Conservation (phyloP, 805 yeast species). For the Tetrapisispora taiwanensis region DNA sequence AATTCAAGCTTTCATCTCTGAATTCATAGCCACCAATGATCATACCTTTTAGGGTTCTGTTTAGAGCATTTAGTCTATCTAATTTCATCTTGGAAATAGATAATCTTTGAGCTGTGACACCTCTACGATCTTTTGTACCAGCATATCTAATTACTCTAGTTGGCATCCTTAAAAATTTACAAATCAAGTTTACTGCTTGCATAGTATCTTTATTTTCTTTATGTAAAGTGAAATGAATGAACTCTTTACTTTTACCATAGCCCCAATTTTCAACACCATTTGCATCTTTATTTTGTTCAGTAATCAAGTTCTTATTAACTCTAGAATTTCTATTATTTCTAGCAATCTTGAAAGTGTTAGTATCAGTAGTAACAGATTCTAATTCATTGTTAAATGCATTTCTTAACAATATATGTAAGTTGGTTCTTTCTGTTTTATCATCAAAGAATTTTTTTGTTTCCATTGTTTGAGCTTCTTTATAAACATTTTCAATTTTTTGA, state of each 20-base stretch:
- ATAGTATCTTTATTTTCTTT: slow-evolving; percentile 95
- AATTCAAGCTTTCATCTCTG: slow-evolving; percentile 45
- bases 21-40: slow-evolving; percentile 72
- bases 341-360: slow-evolving; percentile 55
- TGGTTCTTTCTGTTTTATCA: slow-evolving; percentile 67
- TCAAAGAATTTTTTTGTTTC: slow-evolving; percentile 47
- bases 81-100: slow-evolving; percentile 60
- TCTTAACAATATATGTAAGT: slow-evolving; percentile 67
- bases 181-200: slow-evolving; percentile 76
- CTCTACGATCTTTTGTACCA: slow-evolving; percentile 96
- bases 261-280: slow-evolving; percentile 58
- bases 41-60: slow-evolving; percentile 66
- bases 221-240: slow-evolving; percentile 67
- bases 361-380: slow-evolving; percentile 68
- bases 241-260: slow-evolving; percentile 60
- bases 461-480: slow-evolving; percentile 44
- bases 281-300: slow-evolving; percentile 29
- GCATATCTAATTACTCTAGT: slow-evolving; percentile 66
- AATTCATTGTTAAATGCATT: slow-evolving; percentile 61
- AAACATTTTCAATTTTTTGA: slow-evolving; percentile 43
- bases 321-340: slow-evolving; percentile 38
- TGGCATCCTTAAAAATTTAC: slow-evolving; percentile 68
- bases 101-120: slow-evolving; percentile 80
- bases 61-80: slow-evolving; percentile 66
- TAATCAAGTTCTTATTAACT: slow-evolving; percentile 30